phyloP scores from a whole-genome alignment of 345 rosid genomes.

The Combretum micranthum region DNA sequence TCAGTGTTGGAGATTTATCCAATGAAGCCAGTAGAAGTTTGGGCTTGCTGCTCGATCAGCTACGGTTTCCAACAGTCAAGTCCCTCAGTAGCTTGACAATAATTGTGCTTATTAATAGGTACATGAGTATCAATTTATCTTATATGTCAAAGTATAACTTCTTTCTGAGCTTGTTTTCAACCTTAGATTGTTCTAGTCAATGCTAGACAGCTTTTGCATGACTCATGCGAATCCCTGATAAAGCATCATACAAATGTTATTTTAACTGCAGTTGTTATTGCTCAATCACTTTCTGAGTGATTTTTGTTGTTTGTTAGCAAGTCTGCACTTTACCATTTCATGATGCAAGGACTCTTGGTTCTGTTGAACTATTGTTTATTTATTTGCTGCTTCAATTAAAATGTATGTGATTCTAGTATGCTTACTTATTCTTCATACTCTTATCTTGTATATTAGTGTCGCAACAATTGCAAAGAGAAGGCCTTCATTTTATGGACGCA shows the following conservation, averaged over 20 bases:
- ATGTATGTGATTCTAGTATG: background rate
- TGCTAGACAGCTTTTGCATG: background rate
- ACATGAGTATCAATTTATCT: slow-evolving; percentile 11
- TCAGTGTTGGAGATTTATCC: slow-evolving; percentile 81
- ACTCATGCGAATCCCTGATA: no score
- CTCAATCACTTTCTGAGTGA: no score
- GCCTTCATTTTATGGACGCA: slow-evolving; percentile 85
- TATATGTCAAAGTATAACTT: background rate
- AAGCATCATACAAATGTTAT: no score
- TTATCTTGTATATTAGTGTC: slow-evolving; percentile 46
- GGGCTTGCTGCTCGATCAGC: slow-evolving; percentile 88
- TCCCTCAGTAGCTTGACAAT: slow-evolving; percentile 59
- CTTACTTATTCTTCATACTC: background rate
- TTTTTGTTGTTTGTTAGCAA: no score
- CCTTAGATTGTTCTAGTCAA: background rate
- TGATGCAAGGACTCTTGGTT: no score
- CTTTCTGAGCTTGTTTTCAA: background rate
- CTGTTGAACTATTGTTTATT: background rate
- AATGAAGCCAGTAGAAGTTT: slow-evolving; percentile 80
- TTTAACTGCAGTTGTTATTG: no score
- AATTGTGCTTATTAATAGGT: slow-evolving; percentile 76
- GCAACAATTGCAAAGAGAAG: slow-evolving; percentile 80
- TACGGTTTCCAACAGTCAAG: slow-evolving; percentile 73
- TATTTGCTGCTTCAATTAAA: background rate
- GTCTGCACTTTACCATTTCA: no score